These are phyloP conservation scores for Trichoderma orchidacearum DNA, from an alignment of 495 filamentous ascomycete species.

Conservation along the genomic window DNA sequence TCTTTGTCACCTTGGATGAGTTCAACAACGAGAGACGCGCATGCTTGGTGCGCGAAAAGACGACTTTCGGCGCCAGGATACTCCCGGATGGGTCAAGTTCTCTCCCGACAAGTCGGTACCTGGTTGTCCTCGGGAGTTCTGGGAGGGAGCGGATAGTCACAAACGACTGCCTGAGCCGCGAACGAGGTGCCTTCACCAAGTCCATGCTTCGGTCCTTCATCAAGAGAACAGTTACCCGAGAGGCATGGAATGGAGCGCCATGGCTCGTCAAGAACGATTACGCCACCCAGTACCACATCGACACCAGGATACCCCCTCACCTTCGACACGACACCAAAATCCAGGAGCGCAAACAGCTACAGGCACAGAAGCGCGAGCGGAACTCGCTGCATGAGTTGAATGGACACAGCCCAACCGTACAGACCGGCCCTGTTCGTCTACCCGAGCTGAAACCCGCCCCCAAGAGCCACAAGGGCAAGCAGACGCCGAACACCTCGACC, in stretches of 20 bases:
- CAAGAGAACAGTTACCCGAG: constrained; percentile 81
- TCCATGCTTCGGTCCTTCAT: constrained; percentile 86
- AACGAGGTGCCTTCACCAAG: constrained; percentile 91
- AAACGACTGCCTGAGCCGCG: constrained; percentile 69
- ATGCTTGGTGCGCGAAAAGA: constrained; percentile 77
- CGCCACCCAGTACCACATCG: constrained; percentile 72
- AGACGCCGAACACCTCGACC: constrained; percentile 13
- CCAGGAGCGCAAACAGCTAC: constrained; percentile 57
- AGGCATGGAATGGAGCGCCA: constrained; percentile 86
- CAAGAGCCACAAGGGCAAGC: constrained; percentile 62
- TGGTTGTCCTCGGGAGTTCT: constrained; percentile 57
- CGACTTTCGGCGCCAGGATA: constrained; percentile 48
- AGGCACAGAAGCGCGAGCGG: constrained; percentile 51
- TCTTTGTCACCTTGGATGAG: constrained; percentile 48
- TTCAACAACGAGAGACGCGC: constrained; percentile 55
- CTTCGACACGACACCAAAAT: constrained; percentile 68
- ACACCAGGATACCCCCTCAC: constrained; percentile 69
- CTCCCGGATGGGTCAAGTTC: constrained; percentile 50
- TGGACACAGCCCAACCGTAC: constrained; percentile 15
- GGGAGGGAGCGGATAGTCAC: constrained; percentile 62
- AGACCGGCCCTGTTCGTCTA: constrained; percentile 30
- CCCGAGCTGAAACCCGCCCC: constrained; percentile 71
- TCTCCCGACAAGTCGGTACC: constrained; percentile 62
- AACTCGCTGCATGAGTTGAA: constrained; percentile 26
- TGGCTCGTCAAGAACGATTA: constrained; percentile 87